Conservation (phyloP, 257 asterid species). For the Fraxinus americana region DNA sequence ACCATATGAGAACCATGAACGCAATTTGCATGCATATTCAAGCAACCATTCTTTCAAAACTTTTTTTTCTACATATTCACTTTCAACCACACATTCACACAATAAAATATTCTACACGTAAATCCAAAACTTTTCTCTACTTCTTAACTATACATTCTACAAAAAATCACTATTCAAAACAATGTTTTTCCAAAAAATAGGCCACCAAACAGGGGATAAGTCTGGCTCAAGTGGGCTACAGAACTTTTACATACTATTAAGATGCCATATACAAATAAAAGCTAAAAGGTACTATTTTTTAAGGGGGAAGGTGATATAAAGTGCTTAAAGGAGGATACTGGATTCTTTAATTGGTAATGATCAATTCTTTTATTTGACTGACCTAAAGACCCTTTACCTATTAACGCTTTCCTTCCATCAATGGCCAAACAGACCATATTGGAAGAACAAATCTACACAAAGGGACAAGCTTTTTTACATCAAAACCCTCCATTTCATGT, state of each 20-base stretch:
- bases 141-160: too few relatives aligned
- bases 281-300: not conserved
- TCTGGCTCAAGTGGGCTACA: not conserved
- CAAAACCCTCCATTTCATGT: too few relatives aligned
- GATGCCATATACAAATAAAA: not conserved
- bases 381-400: not conserved
- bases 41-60: too few relatives aligned
- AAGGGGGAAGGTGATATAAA: not conserved
- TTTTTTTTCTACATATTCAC: too few relatives aligned
- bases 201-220: not conserved
- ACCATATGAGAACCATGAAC: not conserved
- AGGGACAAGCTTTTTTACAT: too few relatives aligned
- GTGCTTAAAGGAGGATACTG: not conserved
- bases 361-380: not conserved
- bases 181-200: too few relatives aligned
- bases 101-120: too few relatives aligned
- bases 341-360: not conserved
- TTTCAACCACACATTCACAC: too few relatives aligned
- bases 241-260: not conserved
- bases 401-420: not conserved
- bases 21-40: not conserved
- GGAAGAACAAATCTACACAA: too few relatives aligned
- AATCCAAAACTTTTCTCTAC: too few relatives aligned
- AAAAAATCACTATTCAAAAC: too few relatives aligned
- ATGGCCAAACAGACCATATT: not conserved